phyloP scores from a whole-genome alignment of 2,329 filamentous ascomycete genomes.

The Neofusicoccum cordaticola region DNA sequence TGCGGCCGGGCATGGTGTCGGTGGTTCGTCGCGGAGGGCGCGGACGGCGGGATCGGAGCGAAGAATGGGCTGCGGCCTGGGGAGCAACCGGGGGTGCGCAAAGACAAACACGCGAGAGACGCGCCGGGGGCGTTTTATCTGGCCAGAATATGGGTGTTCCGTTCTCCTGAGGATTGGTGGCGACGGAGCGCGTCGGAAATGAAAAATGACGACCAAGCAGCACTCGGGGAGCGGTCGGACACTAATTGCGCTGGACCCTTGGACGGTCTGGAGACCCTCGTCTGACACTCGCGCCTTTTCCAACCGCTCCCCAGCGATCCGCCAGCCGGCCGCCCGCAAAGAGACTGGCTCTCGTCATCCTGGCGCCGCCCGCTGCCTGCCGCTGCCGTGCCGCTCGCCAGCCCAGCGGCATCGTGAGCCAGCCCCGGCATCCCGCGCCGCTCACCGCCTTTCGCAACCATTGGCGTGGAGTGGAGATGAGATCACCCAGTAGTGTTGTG shows the following conservation, averaged over 20 bases:
- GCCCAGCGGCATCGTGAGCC: not conserved
- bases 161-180: slow-evolving; percentile 9
- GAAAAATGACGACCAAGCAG: slow-evolving; percentile 4
- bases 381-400: not conserved
- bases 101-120: not conserved
- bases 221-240: slow-evolving; percentile 13
- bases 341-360: not conserved
- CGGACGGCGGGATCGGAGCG: not conserved
- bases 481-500: not conserved
- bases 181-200: slow-evolving; percentile 16
- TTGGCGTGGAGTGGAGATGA: not conserved
- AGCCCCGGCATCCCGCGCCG: not conserved
- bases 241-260: not conserved
- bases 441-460: slow-evolving; percentile 5
- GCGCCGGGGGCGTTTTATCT: not conserved
- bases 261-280: slow-evolving; percentile 15
- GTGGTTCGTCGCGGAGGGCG: not conserved
- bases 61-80: not conserved
- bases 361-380: not conserved
- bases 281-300: slow-evolving; percentile 11
- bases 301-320: not conserved
- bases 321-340: not conserved
- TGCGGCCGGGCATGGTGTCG: slow-evolving; percentile 69
- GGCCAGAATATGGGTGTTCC: not conserved
- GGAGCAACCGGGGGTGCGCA: not conserved